Evolutionary conservation across 2,329 filamentous ascomycete genomes (phyloP).

Genomic region (Calonectria naviculata): DNA sequence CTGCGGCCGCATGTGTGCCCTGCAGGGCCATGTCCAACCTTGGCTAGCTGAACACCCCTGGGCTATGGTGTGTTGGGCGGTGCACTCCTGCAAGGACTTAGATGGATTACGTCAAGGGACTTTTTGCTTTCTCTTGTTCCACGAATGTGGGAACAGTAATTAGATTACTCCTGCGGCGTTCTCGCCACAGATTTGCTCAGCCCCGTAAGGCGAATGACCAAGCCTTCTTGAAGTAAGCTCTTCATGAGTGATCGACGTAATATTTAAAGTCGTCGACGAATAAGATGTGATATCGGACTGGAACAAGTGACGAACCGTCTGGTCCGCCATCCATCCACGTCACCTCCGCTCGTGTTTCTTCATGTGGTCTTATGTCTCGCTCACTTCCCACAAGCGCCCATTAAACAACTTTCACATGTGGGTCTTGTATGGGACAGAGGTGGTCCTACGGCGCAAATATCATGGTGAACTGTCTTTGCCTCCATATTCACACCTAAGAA

Average conservation of each 20-base stretch:
- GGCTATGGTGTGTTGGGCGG: not conserved
- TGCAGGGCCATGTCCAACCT: not conserved
- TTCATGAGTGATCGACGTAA: not conserved
- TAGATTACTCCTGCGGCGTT: not conserved
- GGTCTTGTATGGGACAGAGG: no score
- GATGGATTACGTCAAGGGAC: constrained; percentile 2
- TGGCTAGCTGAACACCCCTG: not conserved
- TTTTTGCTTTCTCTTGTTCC: not conserved
- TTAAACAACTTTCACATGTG: no score
- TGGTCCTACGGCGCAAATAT: no score
- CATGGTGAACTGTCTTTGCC: no score
- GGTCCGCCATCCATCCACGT: not conserved
- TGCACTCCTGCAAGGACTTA: constrained; percentile 6
- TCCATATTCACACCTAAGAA: no score
- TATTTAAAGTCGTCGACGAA: not conserved
- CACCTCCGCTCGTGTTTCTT: not conserved
- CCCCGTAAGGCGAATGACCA: not conserved
- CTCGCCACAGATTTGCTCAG: not conserved
- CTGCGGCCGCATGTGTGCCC: not conserved
- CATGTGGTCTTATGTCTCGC: not conserved
- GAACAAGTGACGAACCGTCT: not conserved
- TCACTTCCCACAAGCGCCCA: not conserved
- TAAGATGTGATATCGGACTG: not conserved
- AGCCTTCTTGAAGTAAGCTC: not conserved
- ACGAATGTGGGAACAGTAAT: not conserved